Evolutionary conservation across 768 basidiomycete genomes (phyloP).

Genomic region (Crassisporium funariophilum): DNA sequence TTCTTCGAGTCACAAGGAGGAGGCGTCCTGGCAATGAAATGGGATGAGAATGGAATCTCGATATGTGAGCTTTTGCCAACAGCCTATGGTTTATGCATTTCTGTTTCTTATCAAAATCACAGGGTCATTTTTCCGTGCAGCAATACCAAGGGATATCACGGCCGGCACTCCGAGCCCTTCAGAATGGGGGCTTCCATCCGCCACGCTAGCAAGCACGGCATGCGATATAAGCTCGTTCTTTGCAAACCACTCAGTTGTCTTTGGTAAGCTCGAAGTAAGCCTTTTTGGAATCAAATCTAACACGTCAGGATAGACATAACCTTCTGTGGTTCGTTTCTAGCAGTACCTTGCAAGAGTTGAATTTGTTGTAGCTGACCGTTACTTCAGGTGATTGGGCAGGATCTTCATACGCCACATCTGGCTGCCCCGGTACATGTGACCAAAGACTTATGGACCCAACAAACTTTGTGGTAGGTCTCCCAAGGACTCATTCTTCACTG

Average conservation of each 20-base stretch:
- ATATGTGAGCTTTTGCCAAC: slow-evolving; percentile 68
- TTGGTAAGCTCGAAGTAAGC: slow-evolving; percentile 55
- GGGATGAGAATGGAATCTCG: slow-evolving; percentile 78
- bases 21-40: slow-evolving; percentile 87
- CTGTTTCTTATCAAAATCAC: slow-evolving; percentile 35
- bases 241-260: slow-evolving; percentile 70
- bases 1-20: slow-evolving; percentile 80
- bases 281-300: not conserved
- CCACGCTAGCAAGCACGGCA: slow-evolving; percentile 52
- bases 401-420: slow-evolving; percentile 68
- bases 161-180: slow-evolving; percentile 65
- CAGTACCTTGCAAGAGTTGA: not conserved
- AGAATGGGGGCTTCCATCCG: slow-evolving; percentile 70
- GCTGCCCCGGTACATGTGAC: slow-evolving; percentile 74
- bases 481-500: not conserved
- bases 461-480: slow-evolving; percentile 61
- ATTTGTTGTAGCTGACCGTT: not conserved
- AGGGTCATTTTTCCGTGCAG: slow-evolving; percentile 86
- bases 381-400: slow-evolving; percentile 78
- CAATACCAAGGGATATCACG: slow-evolving; percentile 69
- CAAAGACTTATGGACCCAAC: slow-evolving; percentile 61
- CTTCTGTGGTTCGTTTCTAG: slow-evolving; percentile 62
- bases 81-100: not conserved
- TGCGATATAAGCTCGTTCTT: slow-evolving; percentile 68
- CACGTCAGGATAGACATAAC: slow-evolving; percentile 68